A percentile compares a stretch with the other conserved stretches of the same genome.
Conservation (phyloP, 1,139 yeast species). For the Geotrichum siamense region DNA sequence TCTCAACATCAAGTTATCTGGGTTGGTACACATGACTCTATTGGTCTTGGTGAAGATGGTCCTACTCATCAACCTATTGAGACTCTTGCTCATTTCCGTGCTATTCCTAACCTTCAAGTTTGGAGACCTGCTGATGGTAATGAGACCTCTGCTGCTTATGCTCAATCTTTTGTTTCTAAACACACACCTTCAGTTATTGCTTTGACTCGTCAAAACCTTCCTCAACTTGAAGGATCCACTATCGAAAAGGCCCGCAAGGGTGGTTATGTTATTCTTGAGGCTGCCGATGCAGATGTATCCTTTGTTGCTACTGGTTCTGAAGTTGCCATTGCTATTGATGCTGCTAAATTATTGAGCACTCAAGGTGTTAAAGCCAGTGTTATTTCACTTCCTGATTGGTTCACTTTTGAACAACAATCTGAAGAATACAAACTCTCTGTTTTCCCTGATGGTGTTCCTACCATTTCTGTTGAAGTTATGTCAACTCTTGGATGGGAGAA, state of each 20-base stretch:
- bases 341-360: slow-evolving; percentile 59
- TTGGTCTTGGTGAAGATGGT: slow-evolving; percentile 99
- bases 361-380: slow-evolving; percentile 71
- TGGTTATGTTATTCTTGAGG: slow-evolving; percentile 71
- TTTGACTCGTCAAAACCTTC: slow-evolving; percentile 94
- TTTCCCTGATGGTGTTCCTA: slow-evolving; percentile 92
- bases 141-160: slow-evolving; percentile 96
- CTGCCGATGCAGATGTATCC: slow-evolving; percentile 63
- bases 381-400: slow-evolving; percentile 91
- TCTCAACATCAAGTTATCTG: slow-evolving; percentile 91
- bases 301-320: slow-evolving; percentile 95
- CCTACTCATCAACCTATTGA: slow-evolving; percentile 99
- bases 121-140: slow-evolving; percentile 99
- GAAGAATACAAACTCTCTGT: slow-evolving; percentile 74
- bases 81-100: slow-evolving; percentile 97
- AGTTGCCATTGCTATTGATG: slow-evolving; percentile 76
- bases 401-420: slow-evolving; percentile 80
- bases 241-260: slow-evolving; percentile 92
- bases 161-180: slow-evolving; percentile 60
- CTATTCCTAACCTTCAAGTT: slow-evolving; percentile 86
- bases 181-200: slow-evolving; percentile 87
- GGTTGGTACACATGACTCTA: slow-evolving; percentile 99
- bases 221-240: slow-evolving; percentile 90
- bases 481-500: slow-evolving; percentile 89
- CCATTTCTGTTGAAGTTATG: slow-evolving; percentile 90